Percentiles rank a stretch among this genome's conserved stretches.
Evolutionary conservation across 805 yeast species (phyloP).

Genomic region (Metschnikowia colocasiae): DNA sequence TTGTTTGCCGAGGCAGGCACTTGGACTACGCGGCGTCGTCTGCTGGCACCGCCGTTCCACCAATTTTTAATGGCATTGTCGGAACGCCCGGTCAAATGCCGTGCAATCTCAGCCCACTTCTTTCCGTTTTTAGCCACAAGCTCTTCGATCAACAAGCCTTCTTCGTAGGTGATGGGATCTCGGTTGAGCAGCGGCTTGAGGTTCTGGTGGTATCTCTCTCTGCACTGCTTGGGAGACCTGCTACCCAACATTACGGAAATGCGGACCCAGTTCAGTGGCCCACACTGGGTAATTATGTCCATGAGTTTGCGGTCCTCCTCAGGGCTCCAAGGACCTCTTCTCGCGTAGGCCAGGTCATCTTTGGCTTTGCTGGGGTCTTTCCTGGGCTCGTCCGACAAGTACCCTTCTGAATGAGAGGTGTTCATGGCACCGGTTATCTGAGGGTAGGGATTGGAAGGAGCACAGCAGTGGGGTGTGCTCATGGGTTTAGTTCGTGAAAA

Average conservation of each 20-base stretch:
- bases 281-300: slow-evolving; percentile 64
- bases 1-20: slow-evolving; percentile 4
- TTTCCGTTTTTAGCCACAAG: slow-evolving; percentile 78
- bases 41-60: slow-evolving; percentile 95
- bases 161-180: slow-evolving; percentile 79
- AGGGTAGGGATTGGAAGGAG: not conserved
- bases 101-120: slow-evolving; percentile 90
- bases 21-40: slow-evolving; percentile 55
- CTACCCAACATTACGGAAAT: slow-evolving; percentile 70
- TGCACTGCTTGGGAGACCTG: slow-evolving; percentile 86
- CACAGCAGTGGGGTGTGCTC: not conserved
- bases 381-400: slow-evolving; percentile 3
- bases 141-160: slow-evolving; percentile 76
- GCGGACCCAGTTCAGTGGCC: slow-evolving; percentile 87
- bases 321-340: slow-evolving; percentile 89
- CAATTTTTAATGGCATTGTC: slow-evolving; percentile 91
- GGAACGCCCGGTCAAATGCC: slow-evolving; percentile 82
- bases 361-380: not conserved
- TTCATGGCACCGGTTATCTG: not conserved
- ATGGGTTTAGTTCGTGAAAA: not conserved
- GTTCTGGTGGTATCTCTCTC: slow-evolving; percentile 90
- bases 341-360: slow-evolving; percentile 19
- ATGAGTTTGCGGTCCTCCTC: slow-evolving; percentile 74
- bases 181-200: slow-evolving; percentile 80
- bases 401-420: not conserved